Conservation (phyloP, 371 early-diverging fungal species). For the Circinella minor region DNA sequence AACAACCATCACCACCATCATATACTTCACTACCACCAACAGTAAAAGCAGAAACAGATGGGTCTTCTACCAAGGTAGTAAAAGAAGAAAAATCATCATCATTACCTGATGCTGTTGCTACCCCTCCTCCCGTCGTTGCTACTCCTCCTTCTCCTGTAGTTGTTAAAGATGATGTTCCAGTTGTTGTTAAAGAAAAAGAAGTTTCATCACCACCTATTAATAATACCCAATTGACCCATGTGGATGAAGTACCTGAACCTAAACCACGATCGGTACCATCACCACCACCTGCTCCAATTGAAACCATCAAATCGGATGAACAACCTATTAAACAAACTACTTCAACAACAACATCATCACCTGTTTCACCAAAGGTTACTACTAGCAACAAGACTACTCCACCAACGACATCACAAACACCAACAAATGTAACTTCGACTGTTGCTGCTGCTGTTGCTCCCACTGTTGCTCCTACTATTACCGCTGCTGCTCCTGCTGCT, state of each 20-base stretch:
- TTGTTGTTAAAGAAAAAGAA: no score
- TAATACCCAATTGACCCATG: background rate
- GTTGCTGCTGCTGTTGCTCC: background rate
- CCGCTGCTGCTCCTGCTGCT: background rate
- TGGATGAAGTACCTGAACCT: constrained; percentile 15
- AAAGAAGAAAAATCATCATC: constrained; percentile 18
- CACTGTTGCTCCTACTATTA: background rate
- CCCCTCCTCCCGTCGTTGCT: constrained; percentile 11
- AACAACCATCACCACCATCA: constrained; percentile 7
- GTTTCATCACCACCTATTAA: background rate
- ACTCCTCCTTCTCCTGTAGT: constrained; percentile 1
- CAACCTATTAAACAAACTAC: background rate
- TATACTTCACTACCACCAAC: no score
- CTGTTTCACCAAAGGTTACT: background rate
- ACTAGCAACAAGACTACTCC: no score
- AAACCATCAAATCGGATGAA: background rate
- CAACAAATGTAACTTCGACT: no score
- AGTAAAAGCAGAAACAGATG: background rate
- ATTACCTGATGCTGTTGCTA: background rate
- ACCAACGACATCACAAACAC: background rate
- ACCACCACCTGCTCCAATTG: constrained; percentile 3
- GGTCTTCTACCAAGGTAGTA: background rate
- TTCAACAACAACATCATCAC: background rate
- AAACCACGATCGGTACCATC: constrained; percentile 11
- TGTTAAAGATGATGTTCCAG: background rate